These are phyloP conservation scores for Yamadazyma olivae DNA, from an alignment of 805 yeast genomes.

Conservation along the genomic window DNA sequence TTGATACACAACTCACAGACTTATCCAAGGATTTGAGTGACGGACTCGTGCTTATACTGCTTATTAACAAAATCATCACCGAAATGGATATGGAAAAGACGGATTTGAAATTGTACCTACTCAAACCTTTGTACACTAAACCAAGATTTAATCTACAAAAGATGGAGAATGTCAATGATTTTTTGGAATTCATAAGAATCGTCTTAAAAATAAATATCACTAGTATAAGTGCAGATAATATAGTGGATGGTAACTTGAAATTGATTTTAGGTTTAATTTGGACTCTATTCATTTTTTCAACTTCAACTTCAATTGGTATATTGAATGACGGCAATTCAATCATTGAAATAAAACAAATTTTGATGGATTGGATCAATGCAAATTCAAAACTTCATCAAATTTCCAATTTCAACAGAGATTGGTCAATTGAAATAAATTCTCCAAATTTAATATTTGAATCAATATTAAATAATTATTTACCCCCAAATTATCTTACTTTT, in stretches of 20 bases:
- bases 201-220: slow-evolving; percentile 38
- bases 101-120: slow-evolving; percentile 17
- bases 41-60: slow-evolving; percentile 37
- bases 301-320: slow-evolving; percentile 21
- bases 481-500: slow-evolving; percentile 18
- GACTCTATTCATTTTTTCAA: slow-evolving; percentile 43
- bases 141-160: slow-evolving; percentile 45
- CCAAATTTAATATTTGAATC: slow-evolving; percentile 46
- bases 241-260: slow-evolving; percentile 47
- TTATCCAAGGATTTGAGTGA: slow-evolving; percentile 34
- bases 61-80: slow-evolving; percentile 31
- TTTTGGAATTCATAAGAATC: slow-evolving; percentile 39
- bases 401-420: slow-evolving; percentile 50
- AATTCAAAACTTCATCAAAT: slow-evolving; percentile 20
- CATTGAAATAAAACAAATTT: slow-evolving; percentile 26
- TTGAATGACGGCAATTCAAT: slow-evolving; percentile 23
- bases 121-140: slow-evolving; percentile 29
- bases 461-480: slow-evolving; percentile 26
- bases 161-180: slow-evolving; percentile 44
- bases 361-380: slow-evolving; percentile 52
- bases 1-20: slow-evolving; percentile 18
- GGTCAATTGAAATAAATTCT: slow-evolving; percentile 49
- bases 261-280: slow-evolving; percentile 48
- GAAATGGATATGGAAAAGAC: slow-evolving; percentile 14
- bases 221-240: slow-evolving; percentile 48